Evolutionary conservation across 768 basidiomycete genomes (phyloP).

Genomic region (Coprinellus micaceus): DNA sequence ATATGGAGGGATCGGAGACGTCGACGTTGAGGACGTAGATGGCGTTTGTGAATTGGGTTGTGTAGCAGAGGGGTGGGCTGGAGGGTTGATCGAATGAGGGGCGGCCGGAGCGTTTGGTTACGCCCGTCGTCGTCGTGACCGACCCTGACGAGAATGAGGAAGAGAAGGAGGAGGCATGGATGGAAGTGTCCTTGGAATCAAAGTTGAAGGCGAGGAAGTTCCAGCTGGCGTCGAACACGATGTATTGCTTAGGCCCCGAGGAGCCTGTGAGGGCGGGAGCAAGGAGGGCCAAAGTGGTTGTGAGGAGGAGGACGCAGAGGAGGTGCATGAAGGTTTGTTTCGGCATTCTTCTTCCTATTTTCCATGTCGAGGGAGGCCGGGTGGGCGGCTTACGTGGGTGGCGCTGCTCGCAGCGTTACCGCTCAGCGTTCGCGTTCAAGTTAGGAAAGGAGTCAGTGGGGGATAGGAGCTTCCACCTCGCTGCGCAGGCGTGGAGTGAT

Average conservation of each 20-base stretch:
- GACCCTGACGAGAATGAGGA: conserved; percentile 19
- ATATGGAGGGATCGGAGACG: conserved; percentile 60
- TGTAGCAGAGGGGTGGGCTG: conserved; percentile 2
- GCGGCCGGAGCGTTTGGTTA: too few relatives aligned
- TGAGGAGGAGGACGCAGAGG: too few relatives aligned
- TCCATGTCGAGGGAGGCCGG: too few relatives aligned
- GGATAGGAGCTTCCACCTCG: too few relatives aligned
- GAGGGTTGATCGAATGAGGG: neutral
- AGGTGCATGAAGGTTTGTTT: too few relatives aligned
- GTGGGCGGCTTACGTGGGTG: too few relatives aligned
- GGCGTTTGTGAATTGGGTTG: conserved; percentile 70
- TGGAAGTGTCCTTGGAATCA: conserved; percentile 79
- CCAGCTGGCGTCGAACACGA: conserved; percentile 76
- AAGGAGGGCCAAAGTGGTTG: conserved; percentile 13
- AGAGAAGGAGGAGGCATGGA: conserved; percentile 50
- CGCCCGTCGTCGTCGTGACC: conserved; percentile 80
- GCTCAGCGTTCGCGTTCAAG: too few relatives aligned
- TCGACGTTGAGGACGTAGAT: conserved; percentile 84
- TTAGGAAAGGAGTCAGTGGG: too few relatives aligned
- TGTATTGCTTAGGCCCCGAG: conserved; percentile 43
- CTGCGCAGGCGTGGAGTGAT: too few relatives aligned
- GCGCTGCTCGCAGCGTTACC: too few relatives aligned
- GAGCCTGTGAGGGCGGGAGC: conserved; percentile 15
- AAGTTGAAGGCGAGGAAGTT: conserved; percentile 87
- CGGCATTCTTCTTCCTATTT: too few relatives aligned